phyloP scores from a whole-genome alignment of 345 rosid species.

The Linum trigynum region DNA sequence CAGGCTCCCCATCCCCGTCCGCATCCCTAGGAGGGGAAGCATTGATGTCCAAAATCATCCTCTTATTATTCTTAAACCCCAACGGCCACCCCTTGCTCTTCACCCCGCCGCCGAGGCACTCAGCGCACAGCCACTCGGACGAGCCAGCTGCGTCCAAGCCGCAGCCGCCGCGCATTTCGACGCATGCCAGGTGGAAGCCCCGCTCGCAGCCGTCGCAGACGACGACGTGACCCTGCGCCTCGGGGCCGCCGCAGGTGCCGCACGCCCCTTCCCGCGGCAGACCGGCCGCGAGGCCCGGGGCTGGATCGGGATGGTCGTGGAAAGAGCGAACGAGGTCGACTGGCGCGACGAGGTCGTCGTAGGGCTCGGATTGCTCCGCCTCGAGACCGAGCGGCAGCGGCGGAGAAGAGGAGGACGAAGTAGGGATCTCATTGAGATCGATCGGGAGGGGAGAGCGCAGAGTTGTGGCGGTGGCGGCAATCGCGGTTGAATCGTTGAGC shows the following conservation, averaged over 20 bases:
- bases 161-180: conserved; percentile 28
- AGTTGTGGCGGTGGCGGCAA: conserved; percentile 2
- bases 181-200: conserved; percentile 59
- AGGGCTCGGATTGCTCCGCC: conserved; percentile 30
- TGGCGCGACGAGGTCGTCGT: conserved; percentile 36
- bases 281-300: conserved; percentile 43
- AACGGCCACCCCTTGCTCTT: conserved; percentile 77
- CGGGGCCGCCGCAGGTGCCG: conserved; percentile 47
- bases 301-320: conserved; percentile 55
- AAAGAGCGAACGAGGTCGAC: conserved; percentile 50
- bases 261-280: conserved; percentile 33
- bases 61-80: conserved; percentile 49
- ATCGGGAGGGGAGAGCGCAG: conserved; percentile 64
- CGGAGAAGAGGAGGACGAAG: conserved; percentile 26
- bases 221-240: conserved; percentile 33
- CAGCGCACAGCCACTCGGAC: conserved; percentile 74
- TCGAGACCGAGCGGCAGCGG: conserved; percentile 8
- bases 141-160: conserved; percentile 19
- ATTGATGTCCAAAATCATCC: conserved; percentile 69
- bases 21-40: conserved; percentile 87
- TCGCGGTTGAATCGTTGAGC: conserved; percentile 1
- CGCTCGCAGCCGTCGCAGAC: conserved; percentile 95
- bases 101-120: conserved; percentile 47
- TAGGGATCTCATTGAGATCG: conserved; percentile 98
- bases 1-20: conserved; percentile 32